Percentiles rank a stretch among this genome's conserved stretches.
Evolutionary conservation across 495 filamentous ascomycete species (phyloP).

Genomic region (Paragyromitra xinjiangensis): DNA sequence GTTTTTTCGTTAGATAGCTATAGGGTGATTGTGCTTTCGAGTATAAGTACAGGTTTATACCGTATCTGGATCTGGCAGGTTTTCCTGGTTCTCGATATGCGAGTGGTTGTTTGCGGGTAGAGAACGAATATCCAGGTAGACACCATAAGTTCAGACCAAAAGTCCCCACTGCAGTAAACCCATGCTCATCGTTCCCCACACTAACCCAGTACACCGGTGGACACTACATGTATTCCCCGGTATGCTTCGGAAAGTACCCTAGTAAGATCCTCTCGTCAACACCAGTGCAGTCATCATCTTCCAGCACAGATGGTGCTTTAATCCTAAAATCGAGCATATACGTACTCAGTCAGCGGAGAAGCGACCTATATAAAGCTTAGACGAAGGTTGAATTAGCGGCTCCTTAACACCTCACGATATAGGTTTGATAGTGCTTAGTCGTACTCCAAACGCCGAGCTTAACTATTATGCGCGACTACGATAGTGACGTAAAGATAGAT

Average conservation of each 20-base stretch:
- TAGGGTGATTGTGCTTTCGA: too few species aligned
- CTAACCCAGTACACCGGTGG: neutral
- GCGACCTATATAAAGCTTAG: neutral
- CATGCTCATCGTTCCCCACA: too few species aligned
- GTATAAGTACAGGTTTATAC: too few species aligned
- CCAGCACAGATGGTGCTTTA: neutral
- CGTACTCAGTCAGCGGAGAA: neutral
- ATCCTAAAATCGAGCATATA: neutral
- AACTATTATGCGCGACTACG: neutral
- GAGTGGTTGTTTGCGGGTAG: too few species aligned
- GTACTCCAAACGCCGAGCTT: neutral
- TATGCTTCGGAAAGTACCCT: neutral
- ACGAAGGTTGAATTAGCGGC: neutral
- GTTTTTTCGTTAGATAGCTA: too few species aligned
- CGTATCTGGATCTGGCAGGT: too few species aligned
- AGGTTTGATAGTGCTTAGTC: neutral
- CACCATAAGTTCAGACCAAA: too few species aligned
- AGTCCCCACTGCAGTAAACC: too few species aligned
- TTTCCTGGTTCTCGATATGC: neutral
- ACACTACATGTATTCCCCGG: neutral
- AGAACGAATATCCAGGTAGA: too few species aligned
- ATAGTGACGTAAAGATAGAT: neutral
- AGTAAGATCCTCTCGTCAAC: neutral
- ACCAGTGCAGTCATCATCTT: neutral
- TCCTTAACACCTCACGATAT: neutral